Evolutionary conservation across 1,139 yeast genomes (phyloP), one percentile per base, ranked within the genome.

Genomic region (Geotrichum histeridarum): DNA sequence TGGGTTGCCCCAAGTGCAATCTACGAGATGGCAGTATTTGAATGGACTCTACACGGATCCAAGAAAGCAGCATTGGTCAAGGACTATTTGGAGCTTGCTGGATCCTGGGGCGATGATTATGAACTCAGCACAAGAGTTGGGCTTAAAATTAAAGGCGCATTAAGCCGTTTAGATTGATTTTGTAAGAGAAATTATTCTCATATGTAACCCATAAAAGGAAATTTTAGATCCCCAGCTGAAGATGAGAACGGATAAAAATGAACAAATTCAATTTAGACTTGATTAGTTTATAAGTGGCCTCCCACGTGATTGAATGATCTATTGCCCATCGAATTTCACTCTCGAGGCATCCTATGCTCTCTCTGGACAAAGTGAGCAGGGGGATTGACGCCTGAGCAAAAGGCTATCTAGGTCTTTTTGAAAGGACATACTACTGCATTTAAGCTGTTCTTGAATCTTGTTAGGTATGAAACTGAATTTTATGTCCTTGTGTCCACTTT

Each of bases 101-200:
- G 83, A 58, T 73, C 74, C 43, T 91, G 87, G 65, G 84, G 91
- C 22, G 96, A 88, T 49, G 98, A 91, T 69, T 91, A 89, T 69
- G 98, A 91, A 68, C 77, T 91, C 66, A 89, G 96, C 70, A 87
- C 95, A 18, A 78, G 98, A 64, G 82, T 95, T 8, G 86, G 89
- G 17, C 86, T 91, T 93, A 83, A 86, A 67, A 84, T 90, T 56
- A 91, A 91, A 69, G 93, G 96, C 2, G 96, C 97, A 11, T 9
- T 56, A 12, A 45, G 51, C 22, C 45, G 50, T 17, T 17, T 56
- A 12, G 54, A 56, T 22, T 22, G 27, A 22, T 22, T 22, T 22
- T 22, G 27, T 22, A 22, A 22, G 27, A 22, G 27, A 22, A 17
- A 42, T 44, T 12, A 14, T 32, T 18, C 42, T 35, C 30, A 39